A percentile compares a stretch with the other conserved stretches of the same genome.
Conservation (phyloP, 768 basidiomycete species). For the Cubamyces sp. region DNA sequence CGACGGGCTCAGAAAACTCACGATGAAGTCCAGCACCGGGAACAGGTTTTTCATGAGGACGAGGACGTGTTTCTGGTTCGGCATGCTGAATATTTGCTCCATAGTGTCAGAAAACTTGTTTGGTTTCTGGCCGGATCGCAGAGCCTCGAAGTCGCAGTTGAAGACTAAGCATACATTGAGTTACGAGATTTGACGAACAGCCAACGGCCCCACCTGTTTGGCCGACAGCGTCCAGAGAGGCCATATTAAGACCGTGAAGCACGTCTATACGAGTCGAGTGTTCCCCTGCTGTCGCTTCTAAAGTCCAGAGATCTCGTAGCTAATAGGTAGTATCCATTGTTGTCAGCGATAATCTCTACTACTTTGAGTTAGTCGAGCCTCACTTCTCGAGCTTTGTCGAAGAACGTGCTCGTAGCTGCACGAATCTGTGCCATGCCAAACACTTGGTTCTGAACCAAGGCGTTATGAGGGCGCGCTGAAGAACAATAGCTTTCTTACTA, state of each 20-base stretch:
- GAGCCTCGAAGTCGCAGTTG: slow-evolving; percentile 39
- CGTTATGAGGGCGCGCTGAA: too few species aligned
- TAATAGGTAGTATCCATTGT: slow-evolving; percentile 6
- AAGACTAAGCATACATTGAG: slow-evolving; percentile 32
- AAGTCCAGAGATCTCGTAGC: slow-evolving; percentile 31
- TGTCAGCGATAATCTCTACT: neutral
- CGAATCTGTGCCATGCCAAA: slow-evolving; percentile 61
- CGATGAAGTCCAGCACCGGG: slow-evolving; percentile 30
- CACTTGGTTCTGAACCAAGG: too few species aligned
- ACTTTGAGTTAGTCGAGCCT: neutral
- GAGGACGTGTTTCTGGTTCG: slow-evolving; percentile 12
- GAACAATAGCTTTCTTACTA: too few species aligned
- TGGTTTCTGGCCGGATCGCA: slow-evolving; percentile 31
- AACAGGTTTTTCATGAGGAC: slow-evolving; percentile 21
- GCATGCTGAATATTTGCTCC: slow-evolving; percentile 29
- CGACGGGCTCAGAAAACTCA: neutral
- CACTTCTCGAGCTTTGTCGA: slow-evolving; percentile 58
- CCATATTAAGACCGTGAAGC: slow-evolving; percentile 37
- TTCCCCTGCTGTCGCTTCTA: slow-evolving; percentile 36
- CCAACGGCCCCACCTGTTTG: slow-evolving; percentile 36
- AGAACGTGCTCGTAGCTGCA: slow-evolving; percentile 57
- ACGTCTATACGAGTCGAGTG: slow-evolving; percentile 35
- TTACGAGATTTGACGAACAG: neutral
- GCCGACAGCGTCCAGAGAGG: slow-evolving; percentile 48
- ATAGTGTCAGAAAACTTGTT: slow-evolving; percentile 40